Percentiles rank a stretch among this genome's conserved stretches.
Evolutionary conservation across 768 basidiomycete species (phyloP).

Genomic region (Xerocomellus dryophilus): DNA sequence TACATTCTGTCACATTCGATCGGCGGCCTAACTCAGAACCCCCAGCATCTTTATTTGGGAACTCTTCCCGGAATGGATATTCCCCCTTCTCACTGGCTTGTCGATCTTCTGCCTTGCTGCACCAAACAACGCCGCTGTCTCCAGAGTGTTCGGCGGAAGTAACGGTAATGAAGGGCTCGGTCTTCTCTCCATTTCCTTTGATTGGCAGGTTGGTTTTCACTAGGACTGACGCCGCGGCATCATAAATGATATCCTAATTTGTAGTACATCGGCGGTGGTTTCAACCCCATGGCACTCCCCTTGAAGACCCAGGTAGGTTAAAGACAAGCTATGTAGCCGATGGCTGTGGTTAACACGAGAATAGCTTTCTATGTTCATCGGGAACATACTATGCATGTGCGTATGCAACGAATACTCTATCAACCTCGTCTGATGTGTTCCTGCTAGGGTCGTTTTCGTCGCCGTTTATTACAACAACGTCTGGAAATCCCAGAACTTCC

Average conservation of each 20-base stretch:
- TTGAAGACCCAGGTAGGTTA: conserved; percentile 44
- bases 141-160: conserved; percentile 58
- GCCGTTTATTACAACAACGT: conserved; percentile 45
- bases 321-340: background rate
- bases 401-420: conserved; percentile 4
- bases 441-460: conserved; percentile 32
- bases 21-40: background rate
- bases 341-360: background rate
- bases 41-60: conserved; percentile 36
- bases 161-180: conserved; percentile 64
- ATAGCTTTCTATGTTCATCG: conserved; percentile 45
- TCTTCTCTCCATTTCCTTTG: conserved; percentile 54
- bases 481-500: conserved; percentile 59
- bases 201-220: conserved; percentile 51
- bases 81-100: conserved; percentile 61
- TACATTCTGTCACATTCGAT: conserved; percentile 17
- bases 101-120: conserved; percentile 60
- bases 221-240: background rate
- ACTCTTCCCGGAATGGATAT: conserved; percentile 35
- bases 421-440: background rate
- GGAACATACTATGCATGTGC: conserved; percentile 51
- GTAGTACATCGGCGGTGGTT: conserved; percentile 24
- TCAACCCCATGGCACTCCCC: conserved; percentile 53
- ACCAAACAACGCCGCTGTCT: conserved; percentile 47
- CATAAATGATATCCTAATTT: background rate